These are phyloP conservation scores for Lasiodiplodia hormozganensis DNA, from an alignment of 2,329 filamentous ascomycete genomes.

Conservation along the genomic window DNA sequence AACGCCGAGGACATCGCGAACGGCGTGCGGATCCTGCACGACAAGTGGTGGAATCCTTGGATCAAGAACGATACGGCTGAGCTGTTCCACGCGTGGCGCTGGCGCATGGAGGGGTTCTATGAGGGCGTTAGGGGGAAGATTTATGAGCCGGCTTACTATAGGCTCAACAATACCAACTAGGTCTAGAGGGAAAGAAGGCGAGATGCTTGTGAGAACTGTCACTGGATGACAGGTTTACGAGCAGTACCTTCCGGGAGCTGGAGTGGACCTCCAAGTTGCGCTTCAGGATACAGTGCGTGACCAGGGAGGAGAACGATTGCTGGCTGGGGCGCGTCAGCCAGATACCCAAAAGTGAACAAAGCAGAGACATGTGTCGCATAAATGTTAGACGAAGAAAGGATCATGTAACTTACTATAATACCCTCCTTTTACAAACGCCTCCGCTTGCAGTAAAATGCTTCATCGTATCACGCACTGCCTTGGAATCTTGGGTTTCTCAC, in stretches of 20 bases:
- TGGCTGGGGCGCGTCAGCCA: background rate
- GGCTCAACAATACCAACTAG: background rate
- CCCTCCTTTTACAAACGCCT: background rate
- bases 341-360: background rate
- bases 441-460: background rate
- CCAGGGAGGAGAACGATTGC: background rate
- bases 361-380: background rate
- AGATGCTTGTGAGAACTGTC: background rate
- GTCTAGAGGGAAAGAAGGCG: background rate
- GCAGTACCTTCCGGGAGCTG: background rate
- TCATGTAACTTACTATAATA: background rate
- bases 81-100: conserved; percentile 10
- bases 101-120: conserved; percentile 10
- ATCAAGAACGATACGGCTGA: conserved; percentile 6
- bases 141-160: conserved; percentile 1
- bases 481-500: no score
- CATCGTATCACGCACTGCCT: background rate
- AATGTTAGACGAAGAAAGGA: background rate
- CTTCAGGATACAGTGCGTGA: background rate
- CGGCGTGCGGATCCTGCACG: conserved; percentile 47
- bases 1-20: conserved; percentile 45
- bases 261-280: background rate
- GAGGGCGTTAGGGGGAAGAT: background rate
- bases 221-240: background rate
- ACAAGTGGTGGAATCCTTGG: conserved; percentile 48